Evolutionary conservation across 2,329 filamentous ascomycete genomes (phyloP).

Genomic region (Beauveria scarabaeidicola): DNA sequence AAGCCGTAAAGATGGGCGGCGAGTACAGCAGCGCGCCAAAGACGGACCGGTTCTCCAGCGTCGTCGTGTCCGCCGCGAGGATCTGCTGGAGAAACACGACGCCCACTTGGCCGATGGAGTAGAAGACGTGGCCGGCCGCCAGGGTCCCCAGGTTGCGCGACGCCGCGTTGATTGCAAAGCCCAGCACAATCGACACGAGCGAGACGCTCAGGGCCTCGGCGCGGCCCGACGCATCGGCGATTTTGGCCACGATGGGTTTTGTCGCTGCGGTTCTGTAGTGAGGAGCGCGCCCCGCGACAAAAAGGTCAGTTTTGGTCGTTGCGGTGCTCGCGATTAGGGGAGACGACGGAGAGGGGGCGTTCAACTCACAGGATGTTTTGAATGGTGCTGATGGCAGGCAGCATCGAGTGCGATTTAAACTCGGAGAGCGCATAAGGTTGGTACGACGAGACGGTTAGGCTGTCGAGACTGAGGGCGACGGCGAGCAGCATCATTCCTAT

Average conservation of each 20-base stretch:
- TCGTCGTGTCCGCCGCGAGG: slow-evolving; percentile 55
- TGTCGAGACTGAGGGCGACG: slow-evolving; percentile 1
- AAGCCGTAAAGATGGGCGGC: slow-evolving; percentile 53
- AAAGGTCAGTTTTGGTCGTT: neutral
- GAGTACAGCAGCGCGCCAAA: slow-evolving; percentile 50
- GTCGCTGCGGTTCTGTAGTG: neutral
- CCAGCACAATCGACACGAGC: slow-evolving; percentile 45
- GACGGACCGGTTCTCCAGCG: slow-evolving; percentile 50
- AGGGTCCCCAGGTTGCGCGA: slow-evolving; percentile 46
- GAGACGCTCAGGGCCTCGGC: slow-evolving; percentile 49
- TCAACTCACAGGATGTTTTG: slow-evolving; percentile 2
- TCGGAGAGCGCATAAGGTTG: slow-evolving; percentile 8
- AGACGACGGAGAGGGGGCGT: neutral
- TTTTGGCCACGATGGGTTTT: slow-evolving; percentile 41
- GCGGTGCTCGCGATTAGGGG: neutral
- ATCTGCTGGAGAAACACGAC: slow-evolving; percentile 54
- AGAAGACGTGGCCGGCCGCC: slow-evolving; percentile 50
- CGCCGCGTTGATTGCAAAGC: slow-evolving; percentile 49
- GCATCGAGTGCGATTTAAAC: slow-evolving; percentile 3
- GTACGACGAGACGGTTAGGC: neutral
- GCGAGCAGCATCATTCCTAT: slow-evolving; percentile 7
- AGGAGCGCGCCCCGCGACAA: neutral
- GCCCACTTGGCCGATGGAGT: slow-evolving; percentile 49
- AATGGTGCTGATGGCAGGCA: neutral
- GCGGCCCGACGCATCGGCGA: slow-evolving; percentile 54